Evolutionary conservation across 768 basidiomycete genomes (phyloP), one percentile per base, ranked within the genome.

Genomic region (Hygrophorus pudorinus): DNA sequence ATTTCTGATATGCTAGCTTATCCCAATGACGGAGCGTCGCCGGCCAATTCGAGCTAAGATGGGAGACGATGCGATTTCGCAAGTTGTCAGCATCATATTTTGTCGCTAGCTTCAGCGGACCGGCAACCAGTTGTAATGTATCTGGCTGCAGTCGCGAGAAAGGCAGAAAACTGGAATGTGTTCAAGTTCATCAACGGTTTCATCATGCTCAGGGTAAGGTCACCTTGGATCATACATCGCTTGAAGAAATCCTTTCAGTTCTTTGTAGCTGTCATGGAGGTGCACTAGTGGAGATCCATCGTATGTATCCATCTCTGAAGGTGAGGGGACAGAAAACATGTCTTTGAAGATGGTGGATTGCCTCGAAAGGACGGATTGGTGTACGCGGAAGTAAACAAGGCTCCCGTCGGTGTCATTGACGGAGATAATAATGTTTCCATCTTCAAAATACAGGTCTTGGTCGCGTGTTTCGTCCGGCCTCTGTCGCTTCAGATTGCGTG

Each of bases 251-350:
- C 38, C 36, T 18, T 35, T 38, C 7, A 49, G 11, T 14, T 49
- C n/a, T 8, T 38, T 34, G 5, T 41, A 34, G 21, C 44, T 38
- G 27, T 52, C 51, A 29, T 47, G 44, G 32, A 52, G 20, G n/a
- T 39, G 35, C n/a, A 52, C 45, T n/a, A 49, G 37, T n/a, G 48
- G 51, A 35, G 46, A 30, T 13, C 46, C 44, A 30, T 52, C 45
- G 32, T 46, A 48, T 14, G n/a, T 24, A 29, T 49, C 51, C 11
- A 41, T 14, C 6, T 38, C 17, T 12, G 18, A 10, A 2, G 35
- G 30, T 18, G 39, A 16, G 11, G 51, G 46, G 11, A 53, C 31
- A 17, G 39, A 39, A n/a, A 48, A 42, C 49, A 53, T 50, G 34
- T 46, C 48, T 9, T 20, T 37, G 29, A 53, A 53, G 11, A 53